Evolutionary conservation across 2,329 filamentous ascomycete species (phyloP), one percentile per base, ranked within the genome.

Genomic region (Ceratocystiopsis sp.): DNA sequence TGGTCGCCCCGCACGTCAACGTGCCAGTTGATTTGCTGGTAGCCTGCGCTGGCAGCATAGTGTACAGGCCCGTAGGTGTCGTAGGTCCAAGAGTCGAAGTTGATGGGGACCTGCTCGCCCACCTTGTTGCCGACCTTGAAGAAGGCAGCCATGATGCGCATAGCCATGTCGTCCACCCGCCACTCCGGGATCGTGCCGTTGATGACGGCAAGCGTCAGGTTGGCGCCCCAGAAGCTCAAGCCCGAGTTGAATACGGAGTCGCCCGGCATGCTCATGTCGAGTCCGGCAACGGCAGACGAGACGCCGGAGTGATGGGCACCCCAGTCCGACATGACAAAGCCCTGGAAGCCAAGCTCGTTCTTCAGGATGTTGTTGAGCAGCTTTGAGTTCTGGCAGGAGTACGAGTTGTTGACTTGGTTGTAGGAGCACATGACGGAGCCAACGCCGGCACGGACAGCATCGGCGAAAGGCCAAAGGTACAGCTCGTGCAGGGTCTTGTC

Each of bases 71-170:
- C 83, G 51, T 73, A 81, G 0, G 82, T 87, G 52, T 89, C 78
- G 2, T 67, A 62, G 1, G 80, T 84, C 89, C 89, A 96, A 6
- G 85, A 85, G 53, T 80, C 80, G 62, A 95, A 94, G 68, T 87
- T 96, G 59, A 83, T 76, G 2, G 66, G 62, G 0, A 61, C 58
- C 41, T 67, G 59, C 3, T 63, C 59, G 6, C 65, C 61, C 2
- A 75, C 51, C 0, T 64, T 68, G 48, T 68, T 65, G 42, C 75
- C 74, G 35, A 78, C 73, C 59, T 80, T 80, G 64, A 78, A 81
- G 56, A 72, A 37, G 29, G 45, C 42, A 1, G 45, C 45, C n/a
- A 47, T 35, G 19, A 47, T 40, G 48, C 85, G 76, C 11, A 78
- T 80, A 0, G 73, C 80, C 75, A 89, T 89, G 57, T 93, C 84